Percentiles rank a stretch among this genome's conserved stretches.
These are phyloP conservation scores for Xerophyta viscosa DNA, from an alignment of 106 monocot species.

Conservation along the genomic window DNA sequence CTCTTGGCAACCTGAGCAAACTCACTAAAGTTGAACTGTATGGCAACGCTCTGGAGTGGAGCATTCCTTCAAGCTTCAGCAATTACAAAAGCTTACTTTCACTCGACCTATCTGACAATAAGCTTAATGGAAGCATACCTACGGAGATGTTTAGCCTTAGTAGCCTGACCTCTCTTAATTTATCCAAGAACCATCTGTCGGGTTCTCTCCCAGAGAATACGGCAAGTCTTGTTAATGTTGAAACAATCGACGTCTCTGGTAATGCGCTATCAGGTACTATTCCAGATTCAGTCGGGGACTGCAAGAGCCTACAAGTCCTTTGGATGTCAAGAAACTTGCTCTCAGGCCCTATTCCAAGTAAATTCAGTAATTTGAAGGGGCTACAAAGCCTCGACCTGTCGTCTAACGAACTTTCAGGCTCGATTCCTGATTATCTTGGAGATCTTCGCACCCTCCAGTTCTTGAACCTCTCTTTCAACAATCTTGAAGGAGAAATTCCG, in stretches of 20 bases:
- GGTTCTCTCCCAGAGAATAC: constrained; percentile 19
- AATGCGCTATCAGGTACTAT: constrained; percentile 22
- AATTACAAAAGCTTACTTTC: constrained; percentile 2
- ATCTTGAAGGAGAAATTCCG: constrained; percentile 10
- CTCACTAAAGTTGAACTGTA: constrained; percentile 16
- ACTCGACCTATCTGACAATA: constrained; percentile 22
- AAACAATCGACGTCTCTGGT: constrained; percentile 16
- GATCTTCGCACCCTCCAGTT: constrained; percentile 4
- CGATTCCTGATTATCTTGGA: constrained; percentile 16
- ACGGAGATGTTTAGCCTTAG: constrained; percentile 11
- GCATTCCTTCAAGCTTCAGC: constrained; percentile 15
- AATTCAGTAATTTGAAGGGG: constrained; percentile 19
- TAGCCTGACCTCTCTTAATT: constrained; percentile 11
- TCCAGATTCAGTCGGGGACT: constrained; percentile 18
- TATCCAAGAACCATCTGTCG: constrained; percentile 19
- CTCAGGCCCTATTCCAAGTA: constrained; percentile 6
- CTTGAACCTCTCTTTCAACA: constrained; percentile 22
- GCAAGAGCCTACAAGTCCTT: constrained; percentile 18
- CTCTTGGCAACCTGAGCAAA: constrained; percentile 17
- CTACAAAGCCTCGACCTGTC: constrained; percentile 33
- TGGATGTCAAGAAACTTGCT: constrained; percentile 21
- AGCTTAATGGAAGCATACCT: constrained; percentile 25
- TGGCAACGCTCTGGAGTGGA: constrained; percentile 16
- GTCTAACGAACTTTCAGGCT: constrained; percentile 20
- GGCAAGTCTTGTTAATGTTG: constrained; percentile 11